Percentiles rank a stretch among this genome's conserved stretches.
phyloP scores from a whole-genome alignment of 2,329 filamentous ascomycete species.

The Aureobasidium sp. region DNA sequence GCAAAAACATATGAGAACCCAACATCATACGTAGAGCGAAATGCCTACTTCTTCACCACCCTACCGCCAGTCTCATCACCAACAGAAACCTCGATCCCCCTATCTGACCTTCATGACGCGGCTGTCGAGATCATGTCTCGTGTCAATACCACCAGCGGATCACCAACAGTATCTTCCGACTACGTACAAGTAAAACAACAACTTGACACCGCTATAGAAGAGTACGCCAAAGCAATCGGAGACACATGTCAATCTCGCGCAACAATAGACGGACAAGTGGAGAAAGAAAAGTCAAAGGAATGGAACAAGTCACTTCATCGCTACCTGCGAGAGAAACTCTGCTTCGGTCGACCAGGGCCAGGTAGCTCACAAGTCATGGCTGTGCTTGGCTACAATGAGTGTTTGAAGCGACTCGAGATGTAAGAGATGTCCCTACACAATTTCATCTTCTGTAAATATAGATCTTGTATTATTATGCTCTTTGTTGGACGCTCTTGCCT shows the following conservation, averaged over 20 bases:
- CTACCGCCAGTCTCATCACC: constrained; percentile 9
- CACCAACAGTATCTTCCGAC: neutral
- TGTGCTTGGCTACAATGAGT: constrained; percentile 49
- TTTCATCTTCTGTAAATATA: neutral
- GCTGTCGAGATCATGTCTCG: neutral
- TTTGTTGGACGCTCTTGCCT: neutral
- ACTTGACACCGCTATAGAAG: neutral
- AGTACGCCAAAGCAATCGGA: neutral
- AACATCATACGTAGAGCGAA: constrained; percentile 48
- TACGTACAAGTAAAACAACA: neutral
- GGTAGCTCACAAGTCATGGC: constrained; percentile 47
- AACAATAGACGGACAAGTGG: constrained; percentile 15
- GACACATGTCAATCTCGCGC: neutral
- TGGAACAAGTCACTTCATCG: constrained; percentile 40
- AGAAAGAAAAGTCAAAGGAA: constrained; percentile 19
- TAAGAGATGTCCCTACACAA: neutral
- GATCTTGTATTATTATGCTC: neutral
- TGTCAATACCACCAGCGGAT: neutral
- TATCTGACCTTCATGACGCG: neutral
- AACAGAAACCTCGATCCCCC: neutral
- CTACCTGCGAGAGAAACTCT: constrained; percentile 52
- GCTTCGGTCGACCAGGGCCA: constrained; percentile 47
- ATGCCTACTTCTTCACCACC: constrained; percentile 50
- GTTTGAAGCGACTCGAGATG: constrained; percentile 31
- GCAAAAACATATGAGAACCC: constrained; percentile 53